Evolutionary conservation across 2,329 filamentous ascomycete genomes (phyloP).

Genomic region (Fusarium poae): DNA sequence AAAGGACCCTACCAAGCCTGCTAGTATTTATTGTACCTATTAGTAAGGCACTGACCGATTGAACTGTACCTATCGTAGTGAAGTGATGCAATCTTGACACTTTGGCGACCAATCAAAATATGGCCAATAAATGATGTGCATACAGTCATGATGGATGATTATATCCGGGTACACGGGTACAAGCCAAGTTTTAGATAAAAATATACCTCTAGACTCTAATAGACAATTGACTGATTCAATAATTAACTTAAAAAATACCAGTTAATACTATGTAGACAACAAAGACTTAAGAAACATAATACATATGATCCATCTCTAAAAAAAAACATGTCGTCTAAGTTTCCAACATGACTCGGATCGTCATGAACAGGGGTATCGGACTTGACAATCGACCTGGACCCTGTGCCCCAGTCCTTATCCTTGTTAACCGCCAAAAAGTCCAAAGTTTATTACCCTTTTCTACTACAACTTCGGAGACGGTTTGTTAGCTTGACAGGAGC

Average conservation of each 20-base stretch:
- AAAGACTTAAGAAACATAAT: neutral
- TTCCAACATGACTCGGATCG: conserved; percentile 1
- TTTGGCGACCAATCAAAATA: conserved; percentile 3
- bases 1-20: neutral
- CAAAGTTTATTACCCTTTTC: conserved; percentile 14
- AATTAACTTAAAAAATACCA: neutral
- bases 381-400: conserved; percentile 6
- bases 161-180: conserved; percentile 5
- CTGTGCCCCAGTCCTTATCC: neutral
- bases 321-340: neutral
- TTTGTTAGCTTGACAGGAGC: conserved; percentile 2
- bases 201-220: no score
- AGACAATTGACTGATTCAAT: no score
- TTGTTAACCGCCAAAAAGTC: neutral
- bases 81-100: conserved; percentile 9
- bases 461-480: neutral
- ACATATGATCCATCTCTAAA: neutral
- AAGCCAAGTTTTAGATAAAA: neutral
- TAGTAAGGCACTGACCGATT: neutral
- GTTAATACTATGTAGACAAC: neutral
- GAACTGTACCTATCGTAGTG: neutral
- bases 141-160: neutral
- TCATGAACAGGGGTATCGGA: neutral
- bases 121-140: conserved; percentile 11
- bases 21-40: neutral